Percentiles rank a stretch among this genome's conserved stretches.
These are phyloP conservation scores for Draba incana DNA, from an alignment of 345 rosid genomes.

Conservation along the genomic window DNA sequence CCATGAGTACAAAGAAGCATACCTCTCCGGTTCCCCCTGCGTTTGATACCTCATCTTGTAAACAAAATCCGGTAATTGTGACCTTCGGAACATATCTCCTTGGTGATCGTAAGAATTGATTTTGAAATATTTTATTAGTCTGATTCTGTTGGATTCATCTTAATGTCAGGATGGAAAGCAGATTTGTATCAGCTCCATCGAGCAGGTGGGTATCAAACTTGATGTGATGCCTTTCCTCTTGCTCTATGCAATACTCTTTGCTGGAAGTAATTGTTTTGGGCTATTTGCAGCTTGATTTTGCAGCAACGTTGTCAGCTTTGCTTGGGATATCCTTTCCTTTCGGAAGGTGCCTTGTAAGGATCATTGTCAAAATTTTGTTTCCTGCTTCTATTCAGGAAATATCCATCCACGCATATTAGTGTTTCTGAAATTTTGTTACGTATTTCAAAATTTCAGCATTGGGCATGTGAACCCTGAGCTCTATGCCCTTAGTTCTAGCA, in stretches of 20 bases:
- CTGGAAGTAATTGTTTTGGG: slow-evolving; percentile 18
- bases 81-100: background rate
- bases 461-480: slow-evolving; percentile 92
- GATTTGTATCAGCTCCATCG: slow-evolving; percentile 65
- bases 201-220: slow-evolving; percentile 62
- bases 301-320: slow-evolving; percentile 84
- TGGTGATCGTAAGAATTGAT: background rate
- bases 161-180: slow-evolving; percentile 59
- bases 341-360: slow-evolving; percentile 97
- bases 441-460: slow-evolving; percentile 55
- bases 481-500: slow-evolving; percentile 74
- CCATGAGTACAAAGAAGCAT: slow-evolving; percentile 79
- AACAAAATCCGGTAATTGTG: slow-evolving; percentile 54
- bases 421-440: slow-evolving; percentile 27
- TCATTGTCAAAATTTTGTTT: slow-evolving; percentile 43
- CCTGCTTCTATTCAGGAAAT: slow-evolving; percentile 23
- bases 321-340: slow-evolving; percentile 92
- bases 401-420: background rate
- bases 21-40: slow-evolving; percentile 59
- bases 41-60: slow-evolving; percentile 68
- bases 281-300: slow-evolving; percentile 85
- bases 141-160: slow-evolving; percentile 22
- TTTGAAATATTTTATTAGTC: slow-evolving; percentile 7
- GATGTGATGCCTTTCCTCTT: slow-evolving; percentile 24
- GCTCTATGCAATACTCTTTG: slow-evolving; percentile 1